Evolutionary conservation across 2,329 filamentous ascomycete species (phyloP).

Genomic region (Calycina marina): DNA sequence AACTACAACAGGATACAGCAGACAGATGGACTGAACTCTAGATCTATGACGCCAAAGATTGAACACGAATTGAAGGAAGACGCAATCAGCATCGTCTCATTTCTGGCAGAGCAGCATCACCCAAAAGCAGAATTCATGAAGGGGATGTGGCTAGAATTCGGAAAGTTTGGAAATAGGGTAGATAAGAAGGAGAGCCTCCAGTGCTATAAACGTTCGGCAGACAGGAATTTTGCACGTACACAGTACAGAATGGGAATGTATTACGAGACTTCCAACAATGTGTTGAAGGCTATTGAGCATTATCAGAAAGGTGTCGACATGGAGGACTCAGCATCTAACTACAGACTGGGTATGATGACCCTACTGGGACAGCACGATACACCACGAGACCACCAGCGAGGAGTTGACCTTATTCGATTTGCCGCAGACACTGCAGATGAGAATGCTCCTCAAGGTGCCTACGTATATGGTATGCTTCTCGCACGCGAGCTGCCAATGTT

Average conservation of each 20-base stretch:
- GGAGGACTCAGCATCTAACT: slow-evolving; percentile 73
- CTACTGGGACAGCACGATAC: slow-evolving; percentile 88
- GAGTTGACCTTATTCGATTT: slow-evolving; percentile 67
- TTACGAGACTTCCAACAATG: slow-evolving; percentile 88
- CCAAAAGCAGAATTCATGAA: slow-evolving; percentile 89
- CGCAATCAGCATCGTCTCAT: slow-evolving; percentile 81
- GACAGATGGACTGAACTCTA: slow-evolving; percentile 29
- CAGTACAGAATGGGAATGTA: slow-evolving; percentile 98
- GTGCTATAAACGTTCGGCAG: slow-evolving; percentile 73
- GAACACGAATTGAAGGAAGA: slow-evolving; percentile 82
- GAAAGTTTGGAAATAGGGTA: slow-evolving; percentile 77
- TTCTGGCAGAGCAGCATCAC: slow-evolving; percentile 80
- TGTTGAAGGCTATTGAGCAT: slow-evolving; percentile 78
- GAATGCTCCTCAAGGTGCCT: slow-evolving; percentile 91
- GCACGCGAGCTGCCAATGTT: slow-evolving; percentile 87
- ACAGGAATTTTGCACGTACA: slow-evolving; percentile 72
- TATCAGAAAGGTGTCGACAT: slow-evolving; percentile 70
- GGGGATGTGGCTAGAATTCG: slow-evolving; percentile 96
- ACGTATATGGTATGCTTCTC: slow-evolving; percentile 89
- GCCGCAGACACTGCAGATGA: slow-evolving; percentile 85
- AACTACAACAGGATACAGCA: slow-evolving; percentile 37
- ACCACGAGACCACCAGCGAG: slow-evolving; percentile 61
- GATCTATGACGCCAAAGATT: slow-evolving; percentile 67
- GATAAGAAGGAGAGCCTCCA: slow-evolving; percentile 92
- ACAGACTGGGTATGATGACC: slow-evolving; percentile 94